Base-by-base conservation (phyloP, 805 yeast species). In the Ogataea haglerorum region DNA sequence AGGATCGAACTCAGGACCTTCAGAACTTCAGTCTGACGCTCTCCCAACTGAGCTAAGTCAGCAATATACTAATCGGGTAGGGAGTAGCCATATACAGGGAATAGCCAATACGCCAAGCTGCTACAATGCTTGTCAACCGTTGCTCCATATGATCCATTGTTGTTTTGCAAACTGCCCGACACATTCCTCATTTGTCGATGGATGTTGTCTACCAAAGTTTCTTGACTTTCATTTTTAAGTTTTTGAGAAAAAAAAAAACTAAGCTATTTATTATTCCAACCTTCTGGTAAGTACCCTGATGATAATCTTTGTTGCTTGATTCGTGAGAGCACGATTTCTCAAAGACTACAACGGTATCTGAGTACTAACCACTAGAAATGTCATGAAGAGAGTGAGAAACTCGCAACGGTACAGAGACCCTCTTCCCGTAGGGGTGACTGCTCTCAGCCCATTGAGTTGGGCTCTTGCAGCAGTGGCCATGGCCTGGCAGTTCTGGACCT, bases 361-460 rank as follows among this genome's bases (percentile, higher is more conserved):
- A 35, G 42, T 31, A 38, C 47, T 46, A 43, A 46, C 48, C 10
- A 16, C 5, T 19, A 33, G 36, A 18, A 17, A 28, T 33, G 33
- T 14, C 24, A 25, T 18, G 47, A 37, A 37, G 40, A 31, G 31
- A 37, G 35, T 27, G 8, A 30, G 12, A 17, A 22, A 41, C 22
- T 30, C 32, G 28, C 39, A 26, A 12, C 44, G 33, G 35, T 46
- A 47, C 30, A 29, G 35, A 14, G 40, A 41, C 23, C 75, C 78
- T 10, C 54, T 74, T 26, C 79, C 78, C 10, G 43, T 73, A 15
- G 63, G 49, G 23, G 40, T 48, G n/a, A 37, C 52, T 26, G 56
- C 60, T 10, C 48, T 72, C 19, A 72, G 71, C 43, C 78, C 78
- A 10, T 24, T 72, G 3, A 71, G 77, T 10, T 73, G 77, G 77